These are phyloP conservation scores for Rhizopogon rudus DNA, from an alignment of 768 basidiomycete genomes.

Conservation along the genomic window DNA sequence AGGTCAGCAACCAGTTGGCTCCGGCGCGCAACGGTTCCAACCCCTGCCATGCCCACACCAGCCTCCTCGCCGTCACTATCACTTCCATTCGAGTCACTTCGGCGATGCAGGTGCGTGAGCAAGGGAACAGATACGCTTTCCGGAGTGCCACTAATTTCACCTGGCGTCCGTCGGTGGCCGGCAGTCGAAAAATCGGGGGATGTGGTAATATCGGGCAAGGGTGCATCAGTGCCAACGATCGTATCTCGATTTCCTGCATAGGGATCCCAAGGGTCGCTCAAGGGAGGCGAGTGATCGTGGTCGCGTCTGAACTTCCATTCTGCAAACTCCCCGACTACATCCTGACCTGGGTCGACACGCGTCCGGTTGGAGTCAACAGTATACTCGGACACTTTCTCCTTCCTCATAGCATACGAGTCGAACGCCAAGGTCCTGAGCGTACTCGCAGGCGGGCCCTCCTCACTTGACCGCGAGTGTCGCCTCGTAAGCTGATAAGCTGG, in stretches of 20 bases:
- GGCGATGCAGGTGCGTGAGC: slow-evolving; percentile 22
- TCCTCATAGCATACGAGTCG: slow-evolving; percentile 33
- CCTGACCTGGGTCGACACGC: slow-evolving; percentile 11
- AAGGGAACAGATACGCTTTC: slow-evolving; percentile 27
- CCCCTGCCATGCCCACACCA: slow-evolving; percentile 37
- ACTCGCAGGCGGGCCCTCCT: slow-evolving; percentile 31
- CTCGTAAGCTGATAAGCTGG: slow-evolving; percentile 32
- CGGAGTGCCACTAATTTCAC: slow-evolving; percentile 3
- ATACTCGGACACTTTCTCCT: slow-evolving; percentile 27
- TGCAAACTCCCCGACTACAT: slow-evolving; percentile 8
- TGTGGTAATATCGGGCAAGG: slow-evolving; percentile 6
- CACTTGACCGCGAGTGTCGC: slow-evolving; percentile 19
- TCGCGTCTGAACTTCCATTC: slow-evolving; percentile 5
- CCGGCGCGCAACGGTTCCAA: slow-evolving; percentile 38
- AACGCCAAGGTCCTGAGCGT: slow-evolving; percentile 35
- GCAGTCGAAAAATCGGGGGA: slow-evolving; percentile 9
- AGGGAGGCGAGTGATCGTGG: background rate
- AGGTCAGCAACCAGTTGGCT: slow-evolving; percentile 19
- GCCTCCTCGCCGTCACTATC: slow-evolving; percentile 16
- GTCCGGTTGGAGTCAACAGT: slow-evolving; percentile 29
- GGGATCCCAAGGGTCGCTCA: slow-evolving; percentile 20
- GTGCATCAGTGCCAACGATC: slow-evolving; percentile 21
- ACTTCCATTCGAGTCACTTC: slow-evolving; percentile 8
- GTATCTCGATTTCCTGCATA: slow-evolving; percentile 23
- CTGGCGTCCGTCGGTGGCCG: background rate